A percentile compares a stretch with the other conserved stretches of the same genome.
Conservation (phyloP, 352 stramenopile species). For the Pythium dissimile region DNA sequence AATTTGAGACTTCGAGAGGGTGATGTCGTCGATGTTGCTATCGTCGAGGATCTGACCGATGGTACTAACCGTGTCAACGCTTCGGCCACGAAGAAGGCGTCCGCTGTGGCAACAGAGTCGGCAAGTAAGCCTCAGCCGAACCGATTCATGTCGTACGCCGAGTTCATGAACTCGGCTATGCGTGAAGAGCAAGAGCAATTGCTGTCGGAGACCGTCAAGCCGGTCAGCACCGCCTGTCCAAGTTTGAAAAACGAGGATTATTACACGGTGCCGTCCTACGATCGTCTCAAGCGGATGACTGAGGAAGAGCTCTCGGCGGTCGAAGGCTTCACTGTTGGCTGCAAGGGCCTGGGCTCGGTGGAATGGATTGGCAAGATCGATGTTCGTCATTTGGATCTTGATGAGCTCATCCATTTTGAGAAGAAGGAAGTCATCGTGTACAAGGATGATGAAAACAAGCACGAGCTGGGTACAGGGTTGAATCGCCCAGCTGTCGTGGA, state of each 20-base stretch:
- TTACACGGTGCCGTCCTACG: slow-evolving; percentile 72
- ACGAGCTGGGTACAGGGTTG: slow-evolving; percentile 62
- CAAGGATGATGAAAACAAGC: slow-evolving; percentile 80
- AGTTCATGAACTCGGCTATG: slow-evolving; percentile 70
- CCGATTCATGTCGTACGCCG: slow-evolving; percentile 79
- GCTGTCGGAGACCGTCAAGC: slow-evolving; percentile 23
- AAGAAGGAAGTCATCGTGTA: slow-evolving; percentile 87
- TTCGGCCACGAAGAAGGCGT: background rate
- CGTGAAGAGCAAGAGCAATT: slow-evolving; percentile 34
- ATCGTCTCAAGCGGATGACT: slow-evolving; percentile 64
- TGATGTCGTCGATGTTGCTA: slow-evolving; percentile 61
- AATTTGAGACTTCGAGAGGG: slow-evolving; percentile 58
- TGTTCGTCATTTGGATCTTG: slow-evolving; percentile 72
- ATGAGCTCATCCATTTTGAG: slow-evolving; percentile 77
- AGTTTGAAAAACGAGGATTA: slow-evolving; percentile 74
- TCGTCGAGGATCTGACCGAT: slow-evolving; percentile 45
- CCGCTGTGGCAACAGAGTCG: background rate
- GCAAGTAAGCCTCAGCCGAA: slow-evolving; percentile 16
- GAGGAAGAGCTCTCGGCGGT: slow-evolving; percentile 67
- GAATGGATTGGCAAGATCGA: slow-evolving; percentile 81
- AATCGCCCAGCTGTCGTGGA: slow-evolving; percentile 82
- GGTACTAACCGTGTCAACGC: background rate
- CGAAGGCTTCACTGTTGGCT: slow-evolving; percentile 75
- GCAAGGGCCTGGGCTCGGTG: slow-evolving; percentile 71
- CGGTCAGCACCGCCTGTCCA: slow-evolving; percentile 46